These are phyloP conservation scores for Xylaria sp. DNA, from an alignment of 2,329 filamentous ascomycete species.

Conservation along the genomic window DNA sequence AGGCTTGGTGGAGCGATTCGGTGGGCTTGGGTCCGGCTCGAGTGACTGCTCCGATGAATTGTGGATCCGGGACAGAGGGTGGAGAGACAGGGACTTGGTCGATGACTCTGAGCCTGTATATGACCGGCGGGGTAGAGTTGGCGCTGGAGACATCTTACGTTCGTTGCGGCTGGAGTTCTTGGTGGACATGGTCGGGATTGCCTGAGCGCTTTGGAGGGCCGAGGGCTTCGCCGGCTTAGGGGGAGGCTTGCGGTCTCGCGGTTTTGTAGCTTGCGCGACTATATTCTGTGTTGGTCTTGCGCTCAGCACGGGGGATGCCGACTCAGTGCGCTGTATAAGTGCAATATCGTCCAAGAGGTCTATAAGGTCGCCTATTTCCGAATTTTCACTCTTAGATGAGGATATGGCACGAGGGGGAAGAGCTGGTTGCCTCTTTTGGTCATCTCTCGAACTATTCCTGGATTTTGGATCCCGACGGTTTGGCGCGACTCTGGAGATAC, in stretches of 20 bases:
- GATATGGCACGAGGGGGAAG: slow-evolving; percentile 50
- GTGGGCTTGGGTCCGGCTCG: neutral
- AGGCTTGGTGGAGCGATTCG: slow-evolving; percentile 4
- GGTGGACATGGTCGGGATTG: slow-evolving; percentile 36
- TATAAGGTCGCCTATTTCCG: slow-evolving; percentile 68
- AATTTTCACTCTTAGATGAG: slow-evolving; percentile 49
- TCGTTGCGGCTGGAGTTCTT: slow-evolving; percentile 17
- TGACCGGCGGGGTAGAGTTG: slow-evolving; percentile 53
- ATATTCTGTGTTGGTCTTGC: slow-evolving; percentile 15
- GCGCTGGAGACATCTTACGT: slow-evolving; percentile 47
- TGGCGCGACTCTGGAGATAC: slow-evolving; percentile 33
- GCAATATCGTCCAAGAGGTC: slow-evolving; percentile 68
- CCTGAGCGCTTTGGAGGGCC: slow-evolving; percentile 60
- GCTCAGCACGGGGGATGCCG: slow-evolving; percentile 45
- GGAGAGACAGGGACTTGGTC: slow-evolving; percentile 43
- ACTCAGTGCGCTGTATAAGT: slow-evolving; percentile 51
- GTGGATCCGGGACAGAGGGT: slow-evolving; percentile 56
- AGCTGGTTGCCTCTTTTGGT: slow-evolving; percentile 45
- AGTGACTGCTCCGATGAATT: slow-evolving; percentile 52
- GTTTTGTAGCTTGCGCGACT: slow-evolving; percentile 47
- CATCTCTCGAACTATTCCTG: slow-evolving; percentile 38
- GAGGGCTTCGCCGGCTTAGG: slow-evolving; percentile 69
- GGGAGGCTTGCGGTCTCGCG: slow-evolving; percentile 50
- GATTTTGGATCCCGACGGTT: slow-evolving; percentile 28
- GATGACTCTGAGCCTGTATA: slow-evolving; percentile 36